These are phyloP conservation scores for Galeopsis tetrahit DNA, from an alignment of 257 asterid species.

Conservation along the genomic window DNA sequence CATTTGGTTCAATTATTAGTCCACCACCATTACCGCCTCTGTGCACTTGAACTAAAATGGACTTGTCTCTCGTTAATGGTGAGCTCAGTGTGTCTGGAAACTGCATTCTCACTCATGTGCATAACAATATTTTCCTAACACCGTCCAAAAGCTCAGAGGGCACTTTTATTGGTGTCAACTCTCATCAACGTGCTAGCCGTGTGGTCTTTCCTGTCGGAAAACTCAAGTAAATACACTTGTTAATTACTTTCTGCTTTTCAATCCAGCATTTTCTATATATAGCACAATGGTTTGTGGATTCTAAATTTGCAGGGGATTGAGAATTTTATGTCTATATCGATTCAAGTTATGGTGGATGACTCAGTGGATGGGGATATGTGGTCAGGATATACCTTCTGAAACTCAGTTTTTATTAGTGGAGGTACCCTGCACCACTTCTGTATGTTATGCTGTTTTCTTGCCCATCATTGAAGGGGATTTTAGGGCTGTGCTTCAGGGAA, in stretches of 20 bases:
- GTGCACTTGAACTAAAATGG: constrained; percentile 18
- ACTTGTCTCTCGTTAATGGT: constrained; percentile 51
- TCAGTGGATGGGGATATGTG: constrained; percentile 71
- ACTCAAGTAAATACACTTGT: constrained; percentile 48
- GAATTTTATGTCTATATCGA: constrained; percentile 66
- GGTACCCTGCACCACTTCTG: constrained; percentile 45
- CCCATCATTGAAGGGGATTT: constrained; percentile 85
- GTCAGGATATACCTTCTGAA: constrained; percentile 75
- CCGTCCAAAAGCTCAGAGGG: constrained; percentile 50
- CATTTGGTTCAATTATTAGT: neutral
- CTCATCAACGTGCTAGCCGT: constrained; percentile 57
- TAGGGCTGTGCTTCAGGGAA: constrained; percentile 94
- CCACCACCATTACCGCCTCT: neutral
- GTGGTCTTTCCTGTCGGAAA: constrained; percentile 71
- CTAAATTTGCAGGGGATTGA: constrained; percentile 58
- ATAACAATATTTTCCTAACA: constrained; percentile 48
- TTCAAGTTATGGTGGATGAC: constrained; percentile 96
- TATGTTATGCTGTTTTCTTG: constrained; percentile 60
- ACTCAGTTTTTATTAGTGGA: constrained; percentile 80
- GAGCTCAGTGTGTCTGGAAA: constrained; percentile 50
- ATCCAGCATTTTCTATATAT: neutral
- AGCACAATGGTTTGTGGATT: neutral
- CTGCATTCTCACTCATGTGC: constrained; percentile 59
- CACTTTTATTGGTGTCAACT: constrained; percentile 66
- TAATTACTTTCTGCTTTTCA: neutral